Conservation (phyloP, 2,329 filamentous ascomycete genomes). For the Elsinoe perseae region DNA sequence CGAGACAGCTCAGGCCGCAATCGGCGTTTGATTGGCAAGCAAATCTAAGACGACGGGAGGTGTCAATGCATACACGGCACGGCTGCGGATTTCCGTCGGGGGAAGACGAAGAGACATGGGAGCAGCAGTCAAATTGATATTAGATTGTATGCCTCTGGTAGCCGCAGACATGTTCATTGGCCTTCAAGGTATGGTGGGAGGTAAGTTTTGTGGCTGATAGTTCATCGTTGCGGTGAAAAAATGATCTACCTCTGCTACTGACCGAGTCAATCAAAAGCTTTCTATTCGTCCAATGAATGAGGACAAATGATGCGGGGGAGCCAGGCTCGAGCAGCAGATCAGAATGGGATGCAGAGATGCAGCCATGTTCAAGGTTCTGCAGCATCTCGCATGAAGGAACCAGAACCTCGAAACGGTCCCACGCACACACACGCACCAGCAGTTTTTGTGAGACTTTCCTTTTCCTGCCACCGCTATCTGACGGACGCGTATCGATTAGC, state of each 20-base stretch:
- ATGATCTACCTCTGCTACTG: not conserved
- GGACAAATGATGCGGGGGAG: conserved; percentile 3
- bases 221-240: not conserved
- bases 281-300: not conserved
- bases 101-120: not conserved
- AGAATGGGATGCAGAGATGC: not conserved
- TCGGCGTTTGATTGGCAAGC: conserved; percentile 5
- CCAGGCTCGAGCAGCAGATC: not conserved
- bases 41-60: not conserved
- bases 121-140: not conserved
- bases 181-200: not conserved
- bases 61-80: conserved; percentile 11
- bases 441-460: not conserved
- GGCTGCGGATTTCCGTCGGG: conserved; percentile 5
- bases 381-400: not conserved
- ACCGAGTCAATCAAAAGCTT: conserved; percentile 5
- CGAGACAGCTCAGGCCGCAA: conserved; percentile 1
- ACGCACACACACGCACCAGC: conserved; percentile 9
- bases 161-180: not conserved
- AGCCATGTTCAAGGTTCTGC: not conserved
- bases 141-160: not conserved
- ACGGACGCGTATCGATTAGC: not conserved
- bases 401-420: not conserved
- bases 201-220: not conserved
- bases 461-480: not conserved